Percentiles rank a stretch among this genome's conserved stretches.
These are phyloP conservation scores for Calonectria naviculata DNA, from an alignment of 2,329 filamentous ascomycete species.

Conservation along the genomic window DNA sequence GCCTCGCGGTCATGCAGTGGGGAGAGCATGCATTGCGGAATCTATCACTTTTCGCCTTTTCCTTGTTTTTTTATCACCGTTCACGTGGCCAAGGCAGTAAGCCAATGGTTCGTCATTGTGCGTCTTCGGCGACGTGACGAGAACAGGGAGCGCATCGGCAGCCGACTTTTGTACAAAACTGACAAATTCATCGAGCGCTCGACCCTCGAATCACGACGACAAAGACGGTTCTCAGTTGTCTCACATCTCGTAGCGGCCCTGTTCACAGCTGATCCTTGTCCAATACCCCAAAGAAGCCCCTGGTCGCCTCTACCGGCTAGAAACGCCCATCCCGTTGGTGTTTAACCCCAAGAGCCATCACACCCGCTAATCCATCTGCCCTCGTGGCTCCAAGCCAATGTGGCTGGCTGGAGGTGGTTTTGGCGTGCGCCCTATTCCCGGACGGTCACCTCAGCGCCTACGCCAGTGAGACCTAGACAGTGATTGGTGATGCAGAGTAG, in stretches of 20 bases:
- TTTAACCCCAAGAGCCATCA: neutral
- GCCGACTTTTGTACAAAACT: neutral
- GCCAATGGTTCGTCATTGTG: conserved; percentile 8
- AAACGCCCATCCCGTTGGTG: conserved; percentile 22
- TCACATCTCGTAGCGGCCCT: conserved; percentile 1
- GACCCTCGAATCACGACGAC: neutral
- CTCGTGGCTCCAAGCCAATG: conserved; percentile 5
- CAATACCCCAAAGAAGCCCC: neutral
- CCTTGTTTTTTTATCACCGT: neutral
- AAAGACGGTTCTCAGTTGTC: neutral
- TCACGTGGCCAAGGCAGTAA: neutral
- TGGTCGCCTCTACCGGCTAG: conserved; percentile 9
- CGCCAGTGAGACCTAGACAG: neutral
- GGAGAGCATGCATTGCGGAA: neutral
- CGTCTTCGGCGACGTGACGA: neutral
- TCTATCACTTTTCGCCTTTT: conserved; percentile 6
- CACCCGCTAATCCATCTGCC: neutral
- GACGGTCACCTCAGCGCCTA: neutral
- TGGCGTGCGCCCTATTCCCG: conserved; percentile 14
- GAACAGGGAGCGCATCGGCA: neutral
- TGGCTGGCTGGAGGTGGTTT: neutral
- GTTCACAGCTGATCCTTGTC: conserved; percentile 4
- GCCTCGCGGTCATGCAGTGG: neutral
- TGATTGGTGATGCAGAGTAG: conserved; percentile 9
- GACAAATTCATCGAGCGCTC: neutral